A percentile compares a stretch with the other conserved stretches of the same genome.
Evolutionary conservation across 2,329 filamentous ascomycete genomes (phyloP).

Genomic region (Hypoxylon sp.): DNA sequence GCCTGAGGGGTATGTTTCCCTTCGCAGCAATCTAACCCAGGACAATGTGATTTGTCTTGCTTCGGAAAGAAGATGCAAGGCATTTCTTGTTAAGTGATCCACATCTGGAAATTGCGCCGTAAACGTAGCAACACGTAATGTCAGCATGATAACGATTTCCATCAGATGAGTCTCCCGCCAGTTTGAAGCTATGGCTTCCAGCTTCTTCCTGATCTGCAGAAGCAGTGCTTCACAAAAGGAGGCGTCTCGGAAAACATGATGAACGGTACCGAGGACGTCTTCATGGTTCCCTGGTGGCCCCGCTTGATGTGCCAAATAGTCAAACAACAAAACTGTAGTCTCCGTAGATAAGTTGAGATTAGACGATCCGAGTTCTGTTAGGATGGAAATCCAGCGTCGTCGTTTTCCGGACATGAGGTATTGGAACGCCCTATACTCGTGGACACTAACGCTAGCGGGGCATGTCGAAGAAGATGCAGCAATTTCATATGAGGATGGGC

Average conservation of each 20-base stretch:
- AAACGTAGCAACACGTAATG: conserved; percentile 51
- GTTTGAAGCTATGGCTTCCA: conserved; percentile 60
- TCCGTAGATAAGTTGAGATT: conserved; percentile 68
- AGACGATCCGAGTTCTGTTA: conserved; percentile 60
- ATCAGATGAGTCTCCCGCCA: conserved; percentile 68
- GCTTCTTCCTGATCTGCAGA: conserved; percentile 52
- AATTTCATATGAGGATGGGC: conserved; percentile 62
- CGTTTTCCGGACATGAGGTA: conserved; percentile 55
- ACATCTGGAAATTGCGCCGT: conserved; percentile 13
- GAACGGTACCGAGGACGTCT: conserved; percentile 54
- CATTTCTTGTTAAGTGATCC: conserved; percentile 16
- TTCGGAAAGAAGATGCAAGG: conserved; percentile 49
- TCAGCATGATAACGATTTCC: conserved; percentile 63
- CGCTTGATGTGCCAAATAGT: conserved; percentile 61
- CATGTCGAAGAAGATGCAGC: conserved; percentile 59
- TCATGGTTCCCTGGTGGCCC: conserved; percentile 54
- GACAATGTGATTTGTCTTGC: conserved; percentile 54
- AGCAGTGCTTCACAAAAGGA: conserved; percentile 59
- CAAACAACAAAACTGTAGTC: conserved; percentile 58
- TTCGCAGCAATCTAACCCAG: conserved; percentile 61
- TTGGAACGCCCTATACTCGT: conserved; percentile 64
- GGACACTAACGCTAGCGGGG: conserved; percentile 54
- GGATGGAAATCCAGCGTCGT: conserved; percentile 59
- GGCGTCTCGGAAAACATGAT: conserved; percentile 59
- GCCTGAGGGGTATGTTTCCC: conserved; percentile 52